Conservation (phyloP, 2,329 filamentous ascomycete species). For the Arthroderma uncinatum region DNA sequence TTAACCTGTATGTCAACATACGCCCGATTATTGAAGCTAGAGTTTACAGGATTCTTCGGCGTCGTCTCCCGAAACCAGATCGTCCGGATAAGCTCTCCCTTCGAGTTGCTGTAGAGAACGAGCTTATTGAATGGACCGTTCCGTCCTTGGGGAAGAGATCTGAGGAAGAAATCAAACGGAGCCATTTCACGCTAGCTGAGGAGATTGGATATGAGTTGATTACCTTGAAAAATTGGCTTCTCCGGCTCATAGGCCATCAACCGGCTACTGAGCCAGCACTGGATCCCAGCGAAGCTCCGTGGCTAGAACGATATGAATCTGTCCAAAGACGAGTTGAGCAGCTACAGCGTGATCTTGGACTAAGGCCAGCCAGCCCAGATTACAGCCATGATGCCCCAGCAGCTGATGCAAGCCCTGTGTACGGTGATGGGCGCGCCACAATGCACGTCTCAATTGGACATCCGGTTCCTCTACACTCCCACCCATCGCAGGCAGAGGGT, state of each 20-base stretch:
- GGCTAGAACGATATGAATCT: conserved; percentile 21
- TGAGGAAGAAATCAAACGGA: conserved; percentile 31
- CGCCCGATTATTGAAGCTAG: conserved; percentile 30
- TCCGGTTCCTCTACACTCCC: conserved; percentile 12
- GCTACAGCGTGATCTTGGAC: conserved; percentile 15
- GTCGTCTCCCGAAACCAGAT: conserved; percentile 32
- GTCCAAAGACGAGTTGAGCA: conserved; percentile 24
- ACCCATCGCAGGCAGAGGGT: conserved; percentile 11
- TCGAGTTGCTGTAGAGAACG: conserved; percentile 33
- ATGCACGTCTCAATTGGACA: conserved; percentile 2
- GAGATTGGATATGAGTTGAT: conserved; percentile 30
- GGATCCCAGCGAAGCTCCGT: conserved; percentile 13
- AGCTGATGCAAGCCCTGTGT: neutral
- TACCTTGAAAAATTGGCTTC: conserved; percentile 24
- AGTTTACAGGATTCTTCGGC: conserved; percentile 31
- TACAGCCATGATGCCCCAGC: neutral
- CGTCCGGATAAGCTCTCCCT: conserved; percentile 33
- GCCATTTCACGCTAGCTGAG: conserved; percentile 26
- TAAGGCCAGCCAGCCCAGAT: neutral
- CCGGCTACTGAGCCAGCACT: conserved; percentile 13
- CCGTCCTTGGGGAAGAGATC: conserved; percentile 31
- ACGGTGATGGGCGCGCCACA: neutral
- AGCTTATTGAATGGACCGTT: conserved; percentile 35
- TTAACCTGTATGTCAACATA: conserved; percentile 28
- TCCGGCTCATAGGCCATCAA: conserved; percentile 22